A percentile compares a stretch with the other conserved stretches of the same genome.
Evolutionary conservation across 1,139 yeast genomes (phyloP).

Genomic region (Saccharomyces hybrid): DNA sequence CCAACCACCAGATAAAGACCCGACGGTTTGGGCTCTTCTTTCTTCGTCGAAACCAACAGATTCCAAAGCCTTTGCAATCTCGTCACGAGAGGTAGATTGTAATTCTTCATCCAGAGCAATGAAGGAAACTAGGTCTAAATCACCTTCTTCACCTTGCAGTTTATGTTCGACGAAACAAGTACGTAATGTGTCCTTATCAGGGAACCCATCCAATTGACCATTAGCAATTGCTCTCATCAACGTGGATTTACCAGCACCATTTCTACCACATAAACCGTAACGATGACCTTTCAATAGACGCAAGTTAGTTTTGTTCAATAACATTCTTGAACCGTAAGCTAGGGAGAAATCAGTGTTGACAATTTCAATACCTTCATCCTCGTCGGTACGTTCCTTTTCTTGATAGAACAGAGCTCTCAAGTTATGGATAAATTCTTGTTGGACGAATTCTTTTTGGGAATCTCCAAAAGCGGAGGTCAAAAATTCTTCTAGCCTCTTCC

Average conservation of each 20-base stretch:
- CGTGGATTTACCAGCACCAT: constrained; percentile 98
- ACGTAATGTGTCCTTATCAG: constrained; percentile 75
- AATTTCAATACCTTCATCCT: constrained; percentile 74
- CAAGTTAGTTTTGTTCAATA: constrained; percentile 82
- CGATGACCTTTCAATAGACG: constrained; percentile 90
- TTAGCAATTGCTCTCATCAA: constrained; percentile 95
- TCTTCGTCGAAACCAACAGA: constrained; percentile 90
- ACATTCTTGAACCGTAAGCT: constrained; percentile 97
- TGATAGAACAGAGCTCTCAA: constrained; percentile 63
- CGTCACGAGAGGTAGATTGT: constrained; percentile 50
- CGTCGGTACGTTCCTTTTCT: constrained; percentile 47
- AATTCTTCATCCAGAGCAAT: constrained; percentile 90
- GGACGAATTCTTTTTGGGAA: constrained; percentile 40
- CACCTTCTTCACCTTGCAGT: constrained; percentile 92
- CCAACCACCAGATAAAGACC: constrained; percentile 98
- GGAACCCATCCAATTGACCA: constrained; percentile 97
- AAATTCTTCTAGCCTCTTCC: constrained; percentile 63
- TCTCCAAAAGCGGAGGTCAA: constrained; percentile 43
- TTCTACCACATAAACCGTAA: constrained; percentile 96
- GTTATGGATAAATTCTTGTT: constrained; percentile 39
- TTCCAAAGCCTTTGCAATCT: constrained; percentile 65
- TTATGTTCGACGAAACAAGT: constrained; percentile 98
- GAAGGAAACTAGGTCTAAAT: constrained; percentile 77
- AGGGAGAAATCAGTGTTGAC: constrained; percentile 92
- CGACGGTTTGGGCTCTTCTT: constrained; percentile 82